Base-by-base conservation (phyloP, 1,284 basidiomycete species). In the Calocybe gambosa region DNA sequence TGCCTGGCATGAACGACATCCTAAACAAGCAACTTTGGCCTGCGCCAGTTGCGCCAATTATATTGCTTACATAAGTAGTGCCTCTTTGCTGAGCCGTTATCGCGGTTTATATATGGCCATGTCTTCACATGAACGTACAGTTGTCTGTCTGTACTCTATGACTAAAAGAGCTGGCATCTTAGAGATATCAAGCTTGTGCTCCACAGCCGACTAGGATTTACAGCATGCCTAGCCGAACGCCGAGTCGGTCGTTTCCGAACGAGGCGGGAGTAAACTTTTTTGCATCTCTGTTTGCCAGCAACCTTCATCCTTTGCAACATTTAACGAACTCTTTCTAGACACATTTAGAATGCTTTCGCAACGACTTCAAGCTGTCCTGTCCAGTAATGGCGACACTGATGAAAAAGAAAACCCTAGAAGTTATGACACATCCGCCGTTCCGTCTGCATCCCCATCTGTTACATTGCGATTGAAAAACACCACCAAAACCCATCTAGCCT, bases 401-500 rank as follows among this genome's bases (percentile, higher is more conserved):
- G 40, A 38, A 15, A 31, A 35, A 5, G 39, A 37, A 18, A 39
- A 47, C 13, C 15, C 9, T 13, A 35, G 28, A 1, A 37, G 20
- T 21, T 15, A 26, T 8, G 20, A 39, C 19, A 12, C 39, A 10
- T 47, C 48, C 20, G 44, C 43, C 19, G 25, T 39, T 31, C 39
- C 44, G 8, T 50, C 57, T 18, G 45, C 50, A 15, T 31, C 55
- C 12, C 43, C 50, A 13, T 52, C 55, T 5, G 20, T 43, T 18
- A 52, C 49, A 15, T 25, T 55, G 9, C 47, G 33, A 41, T 39
- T 49, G 10, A 43, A 31, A 31, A 42, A 38, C 10, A 34, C n/a
- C 18, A 10, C 23, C 37, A 42, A 8, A 0, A 54, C 40, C 42
- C 46, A 39, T 43, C 36, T 57, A 9, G 20, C 46, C 31, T 66